Base-by-base conservation (phyloP, 371 early-diverging fungal species). In the Mortierella sp. region DNA sequence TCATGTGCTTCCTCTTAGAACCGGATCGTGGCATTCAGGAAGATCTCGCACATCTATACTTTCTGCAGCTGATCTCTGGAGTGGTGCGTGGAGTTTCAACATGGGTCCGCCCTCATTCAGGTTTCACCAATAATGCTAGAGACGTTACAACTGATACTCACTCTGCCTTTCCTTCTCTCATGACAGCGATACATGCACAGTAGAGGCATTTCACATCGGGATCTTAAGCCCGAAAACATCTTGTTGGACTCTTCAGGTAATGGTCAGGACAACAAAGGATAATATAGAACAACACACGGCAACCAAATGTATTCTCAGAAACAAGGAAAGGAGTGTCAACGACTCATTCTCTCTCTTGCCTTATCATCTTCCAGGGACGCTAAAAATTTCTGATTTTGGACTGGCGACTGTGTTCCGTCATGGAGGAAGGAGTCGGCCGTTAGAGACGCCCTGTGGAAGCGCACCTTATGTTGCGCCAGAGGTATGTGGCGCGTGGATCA, bases 361-460 rank as follows among this genome's bases (percentile, higher is more conserved):
- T 16, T 24, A 16, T n/a, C 43, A 24, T 32, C 18, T 21, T n/a
- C 14, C 74, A 92, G 92, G 94, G 29, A 95, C 94, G 76, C 89
- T 97, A 43, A 94, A 96, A 78, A 94, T 98, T 74, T 96, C 96
- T 3, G 99, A 98, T 88, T 98, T 98, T 92, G 99, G 99, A 11
- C 94, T 98, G 75, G 96, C 97, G 27, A 98, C 97, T 83, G 91
- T 94, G 74, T 95, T 92, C 81, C 83, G 76, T 32, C 79, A 92
- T 55, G 83, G 76, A 38, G 85, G 87, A 60, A 72, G 77, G 70
- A 88, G 78, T 70, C 89, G 92, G 46, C 87, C 95, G 49, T 87
- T 96, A 83, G 87, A 90, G 32, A 95, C 96, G 1, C 92, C 92
- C 49, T 97, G 97, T 77, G 97, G 97, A 12, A 93, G 94, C 76